Conservation (phyloP, 768 basidiomycete genomes). For the Naganishia friedmannii region DNA sequence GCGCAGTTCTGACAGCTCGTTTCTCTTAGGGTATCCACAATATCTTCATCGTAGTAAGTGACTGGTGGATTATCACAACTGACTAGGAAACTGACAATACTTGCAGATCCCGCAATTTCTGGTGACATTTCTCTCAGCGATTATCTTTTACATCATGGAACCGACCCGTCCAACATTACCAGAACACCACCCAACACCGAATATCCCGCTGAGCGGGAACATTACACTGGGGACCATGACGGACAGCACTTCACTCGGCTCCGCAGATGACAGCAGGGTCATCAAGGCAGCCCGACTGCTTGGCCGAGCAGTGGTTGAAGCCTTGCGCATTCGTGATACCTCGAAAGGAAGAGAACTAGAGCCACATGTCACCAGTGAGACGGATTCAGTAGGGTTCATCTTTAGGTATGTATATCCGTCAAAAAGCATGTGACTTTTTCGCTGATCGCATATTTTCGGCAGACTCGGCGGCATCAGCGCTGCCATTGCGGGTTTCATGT, state of each 20-base stretch:
- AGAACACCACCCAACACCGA: conserved; percentile 38
- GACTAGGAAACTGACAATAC: background rate
- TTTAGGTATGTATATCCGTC: conserved; percentile 62
- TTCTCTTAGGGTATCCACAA: conserved; percentile 77
- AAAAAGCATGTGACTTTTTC: background rate
- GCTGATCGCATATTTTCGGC: background rate
- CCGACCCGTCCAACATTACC: conserved; percentile 53
- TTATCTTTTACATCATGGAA: conserved; percentile 83
- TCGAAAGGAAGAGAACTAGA: conserved; percentile 37
- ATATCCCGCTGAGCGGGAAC: conserved; percentile 36
- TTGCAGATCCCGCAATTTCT: conserved; percentile 77
- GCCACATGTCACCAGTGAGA: conserved; percentile 48
- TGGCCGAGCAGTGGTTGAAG: conserved; percentile 15
- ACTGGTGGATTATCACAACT: background rate
- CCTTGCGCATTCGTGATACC: conserved; percentile 8
- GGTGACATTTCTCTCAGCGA: conserved; percentile 76
- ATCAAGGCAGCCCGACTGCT: conserved; percentile 18
- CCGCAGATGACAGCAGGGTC: conserved; percentile 23
- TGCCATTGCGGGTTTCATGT: conserved; percentile 29
- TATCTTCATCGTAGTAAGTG: conserved; percentile 69
- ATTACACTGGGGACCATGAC: conserved; percentile 35
- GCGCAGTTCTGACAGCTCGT: too few species aligned
- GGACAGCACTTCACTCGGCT: background rate
- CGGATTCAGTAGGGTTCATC: conserved; percentile 74
- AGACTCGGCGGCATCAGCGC: conserved; percentile 31